Percentiles rank a stretch among this genome's conserved stretches.
Conservation (phyloP, 352 stramenopile species). For the Phytophthora lateralis region DNA sequence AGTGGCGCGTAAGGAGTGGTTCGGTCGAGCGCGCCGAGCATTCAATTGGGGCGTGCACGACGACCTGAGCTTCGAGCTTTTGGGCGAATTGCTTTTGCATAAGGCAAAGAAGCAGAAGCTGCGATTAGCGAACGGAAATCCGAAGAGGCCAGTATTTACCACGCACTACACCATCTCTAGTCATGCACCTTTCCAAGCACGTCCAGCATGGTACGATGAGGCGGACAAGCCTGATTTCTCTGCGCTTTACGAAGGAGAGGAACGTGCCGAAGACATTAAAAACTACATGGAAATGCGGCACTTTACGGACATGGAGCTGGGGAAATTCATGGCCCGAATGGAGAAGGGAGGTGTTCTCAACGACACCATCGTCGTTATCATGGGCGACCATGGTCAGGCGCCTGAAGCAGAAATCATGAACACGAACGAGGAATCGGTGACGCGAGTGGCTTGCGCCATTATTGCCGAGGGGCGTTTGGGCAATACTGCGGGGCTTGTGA, state of each 20-base stretch:
- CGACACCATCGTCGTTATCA: slow-evolving; percentile 62
- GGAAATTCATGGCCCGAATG: slow-evolving; percentile 55
- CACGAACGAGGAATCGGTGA: slow-evolving; percentile 49
- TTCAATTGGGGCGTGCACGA: slow-evolving; percentile 55
- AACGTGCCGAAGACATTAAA: slow-evolving; percentile 39
- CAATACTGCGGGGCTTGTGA: slow-evolving; percentile 35
- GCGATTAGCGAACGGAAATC: slow-evolving; percentile 16
- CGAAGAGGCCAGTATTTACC: slow-evolving; percentile 48
- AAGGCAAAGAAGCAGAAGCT: slow-evolving; percentile 40
- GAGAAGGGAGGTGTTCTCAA: slow-evolving; percentile 50
- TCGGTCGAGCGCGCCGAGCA: slow-evolving; percentile 12
- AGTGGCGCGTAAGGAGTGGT: slow-evolving; percentile 39
- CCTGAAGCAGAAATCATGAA: slow-evolving; percentile 49
- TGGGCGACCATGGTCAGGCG: slow-evolving; percentile 57
- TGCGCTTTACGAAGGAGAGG: slow-evolving; percentile 41
- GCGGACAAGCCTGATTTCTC: slow-evolving; percentile 57
- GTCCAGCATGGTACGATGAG: slow-evolving; percentile 45
- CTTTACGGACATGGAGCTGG: slow-evolving; percentile 56
- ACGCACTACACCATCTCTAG: slow-evolving; percentile 72
- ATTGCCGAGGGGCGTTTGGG: slow-evolving; percentile 56
- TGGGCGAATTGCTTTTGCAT: slow-evolving; percentile 51
- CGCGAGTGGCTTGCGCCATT: slow-evolving; percentile 42
- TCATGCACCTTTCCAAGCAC: slow-evolving; percentile 39
- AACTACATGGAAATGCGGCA: slow-evolving; percentile 68
- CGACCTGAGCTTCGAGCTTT: slow-evolving; percentile 46